Percentiles rank a stretch among this genome's conserved stretches.
These are phyloP conservation scores for Taiwanofungus camphoratus DNA, from an alignment of 1,284 basidiomycete genomes.

Conservation along the genomic window DNA sequence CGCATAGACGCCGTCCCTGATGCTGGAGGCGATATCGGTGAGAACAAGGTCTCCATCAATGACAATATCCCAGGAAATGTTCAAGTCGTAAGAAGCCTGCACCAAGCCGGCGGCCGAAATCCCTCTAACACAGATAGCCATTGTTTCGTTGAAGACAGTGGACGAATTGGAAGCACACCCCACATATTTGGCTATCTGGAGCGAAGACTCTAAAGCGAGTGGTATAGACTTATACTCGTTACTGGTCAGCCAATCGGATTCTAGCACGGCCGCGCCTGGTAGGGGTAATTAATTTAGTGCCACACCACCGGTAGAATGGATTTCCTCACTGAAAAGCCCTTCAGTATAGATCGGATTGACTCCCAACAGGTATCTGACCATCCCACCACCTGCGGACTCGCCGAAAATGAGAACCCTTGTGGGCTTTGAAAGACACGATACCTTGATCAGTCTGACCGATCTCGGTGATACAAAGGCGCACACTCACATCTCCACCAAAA, in stretches of 20 bases:
- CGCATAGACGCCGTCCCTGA: conserved; percentile 10
- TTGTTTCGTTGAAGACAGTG: conserved; percentile 5
- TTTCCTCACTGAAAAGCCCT: conserved; percentile 14
- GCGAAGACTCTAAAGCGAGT: conserved; percentile 5
- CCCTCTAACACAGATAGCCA: conserved; percentile 8
- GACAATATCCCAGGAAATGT: conserved; percentile 10
- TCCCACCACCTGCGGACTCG: conserved; percentile 11
- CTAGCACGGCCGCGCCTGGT: conserved; percentile 11
- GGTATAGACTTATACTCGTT: conserved; percentile 6
- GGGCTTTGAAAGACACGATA: conserved; percentile 5
- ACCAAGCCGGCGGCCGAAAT: conserved; percentile 7
- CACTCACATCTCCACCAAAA: conserved; percentile 13
- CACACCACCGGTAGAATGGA: no score
- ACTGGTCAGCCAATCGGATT: conserved; percentile 9
- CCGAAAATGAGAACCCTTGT: conserved; percentile 12
- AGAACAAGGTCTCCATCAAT: conserved; percentile 12
- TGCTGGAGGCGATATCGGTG: conserved; percentile 12
- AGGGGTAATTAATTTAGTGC: neutral
- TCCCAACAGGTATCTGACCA: conserved; percentile 11
- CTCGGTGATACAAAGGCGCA: no score
- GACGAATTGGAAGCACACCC: conserved; percentile 9
- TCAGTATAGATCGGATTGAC: conserved; percentile 11
- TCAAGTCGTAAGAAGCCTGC: conserved; percentile 4
- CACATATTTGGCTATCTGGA: conserved; percentile 8
- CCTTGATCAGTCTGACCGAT: neutral